These are phyloP conservation scores for Suhomyces wounanorum DNA, from an alignment of 1,139 yeast species.

Conservation along the genomic window DNA sequence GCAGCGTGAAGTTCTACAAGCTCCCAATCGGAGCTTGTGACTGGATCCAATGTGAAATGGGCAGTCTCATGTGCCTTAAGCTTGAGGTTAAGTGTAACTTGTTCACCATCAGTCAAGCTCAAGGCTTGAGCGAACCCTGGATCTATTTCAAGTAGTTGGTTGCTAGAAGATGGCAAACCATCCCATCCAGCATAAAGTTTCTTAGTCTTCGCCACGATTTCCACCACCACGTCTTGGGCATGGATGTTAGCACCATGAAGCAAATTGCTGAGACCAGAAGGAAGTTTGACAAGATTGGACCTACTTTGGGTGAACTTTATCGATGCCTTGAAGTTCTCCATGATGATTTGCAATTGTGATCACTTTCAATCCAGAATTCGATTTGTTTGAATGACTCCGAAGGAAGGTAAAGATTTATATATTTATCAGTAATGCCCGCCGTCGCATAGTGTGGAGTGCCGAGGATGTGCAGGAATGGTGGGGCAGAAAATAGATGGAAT, in stretches of 20 bases:
- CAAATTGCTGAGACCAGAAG: slow-evolving; percentile 49
- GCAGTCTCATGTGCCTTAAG: slow-evolving; percentile 53
- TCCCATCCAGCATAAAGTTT: slow-evolving; percentile 76
- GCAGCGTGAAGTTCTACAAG: slow-evolving; percentile 81
- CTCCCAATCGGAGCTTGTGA: slow-evolving; percentile 85
- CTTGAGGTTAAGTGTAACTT: slow-evolving; percentile 44
- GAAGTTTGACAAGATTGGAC: slow-evolving; percentile 61
- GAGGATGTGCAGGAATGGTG: slow-evolving; percentile 13
- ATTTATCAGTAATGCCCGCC: not conserved
- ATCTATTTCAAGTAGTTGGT: slow-evolving; percentile 40
- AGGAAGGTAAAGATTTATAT: slow-evolving; percentile 1
- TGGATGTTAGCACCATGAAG: slow-evolving; percentile 56
- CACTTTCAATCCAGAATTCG: not conserved
- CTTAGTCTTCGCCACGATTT: slow-evolving; percentile 28
- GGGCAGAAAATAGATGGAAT: not conserved
- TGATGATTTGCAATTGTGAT: slow-evolving; percentile 12
- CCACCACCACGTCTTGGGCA: slow-evolving; percentile 65
- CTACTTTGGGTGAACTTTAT: slow-evolving; percentile 39
- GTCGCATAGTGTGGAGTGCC: slow-evolving; percentile 5
- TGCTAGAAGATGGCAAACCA: slow-evolving; percentile 53
- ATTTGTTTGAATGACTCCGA: not conserved
- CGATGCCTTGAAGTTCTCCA: slow-evolving; percentile 43
- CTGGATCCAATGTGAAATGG: slow-evolving; percentile 76
- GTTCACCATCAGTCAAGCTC: slow-evolving; percentile 49
- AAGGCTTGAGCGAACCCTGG: slow-evolving; percentile 45